Percentiles rank a stretch among this genome's conserved stretches.
Conservation (phyloP, 164 flowering plant genomes). For the Euptelea pleiosperma region DNA sequence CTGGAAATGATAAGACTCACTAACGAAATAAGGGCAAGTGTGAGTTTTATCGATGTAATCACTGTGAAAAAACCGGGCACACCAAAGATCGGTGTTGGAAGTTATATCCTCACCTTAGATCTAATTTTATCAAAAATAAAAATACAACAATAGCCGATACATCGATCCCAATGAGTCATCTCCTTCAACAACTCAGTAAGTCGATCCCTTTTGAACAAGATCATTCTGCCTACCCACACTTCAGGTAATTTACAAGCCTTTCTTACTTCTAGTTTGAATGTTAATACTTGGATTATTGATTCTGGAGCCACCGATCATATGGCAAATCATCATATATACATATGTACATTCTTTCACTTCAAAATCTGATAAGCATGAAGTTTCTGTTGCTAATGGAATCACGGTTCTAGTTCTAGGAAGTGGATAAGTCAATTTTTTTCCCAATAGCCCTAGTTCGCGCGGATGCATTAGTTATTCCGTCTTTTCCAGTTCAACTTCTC, state of each 20-base stretch:
- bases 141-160: background rate
- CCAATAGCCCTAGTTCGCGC: background rate
- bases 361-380: background rate
- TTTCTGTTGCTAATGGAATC: background rate
- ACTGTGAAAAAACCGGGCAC: background rate
- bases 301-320: no score
- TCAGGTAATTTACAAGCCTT: background rate
- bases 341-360: background rate
- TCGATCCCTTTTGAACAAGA: background rate
- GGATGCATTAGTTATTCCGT: constrained; percentile 1
- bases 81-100: background rate
- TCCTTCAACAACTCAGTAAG: no score
- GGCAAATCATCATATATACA: background rate
- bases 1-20: background rate
- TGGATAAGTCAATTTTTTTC: background rate
- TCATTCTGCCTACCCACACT: background rate
- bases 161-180: no score
- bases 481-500: background rate
- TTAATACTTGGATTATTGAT: constrained; percentile 2
- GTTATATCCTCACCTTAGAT: background rate
- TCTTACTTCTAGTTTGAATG: background rate
- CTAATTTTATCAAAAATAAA: background rate
- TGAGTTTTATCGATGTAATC: no score
- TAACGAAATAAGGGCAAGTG: background rate
- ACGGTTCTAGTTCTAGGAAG: background rate